Percentiles rank a stretch among this genome's conserved stretches.
These are phyloP conservation scores for Corchorus capsularis DNA, from an alignment of 345 rosid species.

Conservation along the genomic window DNA sequence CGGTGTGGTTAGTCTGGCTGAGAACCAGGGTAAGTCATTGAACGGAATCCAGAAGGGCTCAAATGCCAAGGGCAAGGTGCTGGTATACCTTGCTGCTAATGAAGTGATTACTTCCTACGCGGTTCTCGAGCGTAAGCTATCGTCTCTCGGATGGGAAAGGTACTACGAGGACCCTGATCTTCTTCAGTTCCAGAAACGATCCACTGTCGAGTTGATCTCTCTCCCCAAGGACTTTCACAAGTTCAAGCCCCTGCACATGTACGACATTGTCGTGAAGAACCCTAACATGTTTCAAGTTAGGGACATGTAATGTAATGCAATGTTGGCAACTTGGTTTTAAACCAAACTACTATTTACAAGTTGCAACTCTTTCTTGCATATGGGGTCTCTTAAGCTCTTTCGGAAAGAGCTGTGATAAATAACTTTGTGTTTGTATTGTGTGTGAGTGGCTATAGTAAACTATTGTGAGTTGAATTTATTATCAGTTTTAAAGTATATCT, in stretches of 20 bases:
- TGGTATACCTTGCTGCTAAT: slow-evolving; percentile 55
- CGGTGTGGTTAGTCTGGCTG: slow-evolving; percentile 64
- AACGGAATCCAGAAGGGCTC: slow-evolving; percentile 19
- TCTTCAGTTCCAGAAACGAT: slow-evolving; percentile 72
- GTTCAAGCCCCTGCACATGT: slow-evolving; percentile 81
- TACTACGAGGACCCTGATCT: slow-evolving; percentile 65
- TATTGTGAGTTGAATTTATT: too few relatives aligned
- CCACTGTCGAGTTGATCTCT: slow-evolving; percentile 65
- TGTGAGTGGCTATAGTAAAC: too few relatives aligned
- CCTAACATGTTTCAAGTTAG: slow-evolving; percentile 69
- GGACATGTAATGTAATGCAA: slow-evolving; percentile 34
- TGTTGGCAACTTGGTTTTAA: too few relatives aligned
- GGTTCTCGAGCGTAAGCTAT: slow-evolving; percentile 54
- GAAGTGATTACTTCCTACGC: slow-evolving; percentile 68
- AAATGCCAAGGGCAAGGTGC: slow-evolving; percentile 37
- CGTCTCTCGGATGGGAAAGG: slow-evolving; percentile 81
- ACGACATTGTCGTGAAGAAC: slow-evolving; percentile 79
- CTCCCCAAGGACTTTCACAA: slow-evolving; percentile 71
- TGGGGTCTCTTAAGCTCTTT: too few relatives aligned
- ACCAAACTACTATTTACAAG: too few relatives aligned
- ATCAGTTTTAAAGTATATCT: too few relatives aligned
- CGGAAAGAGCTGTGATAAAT: too few relatives aligned
- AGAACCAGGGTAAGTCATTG: slow-evolving; percentile 48
- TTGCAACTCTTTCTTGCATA: too few relatives aligned
- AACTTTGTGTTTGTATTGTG: too few relatives aligned